A percentile compares a stretch with the other conserved stretches of the same genome.
Evolutionary conservation across 2,329 filamentous ascomycete genomes (phyloP).

Genomic region (Sarocladiaceae sp.): DNA sequence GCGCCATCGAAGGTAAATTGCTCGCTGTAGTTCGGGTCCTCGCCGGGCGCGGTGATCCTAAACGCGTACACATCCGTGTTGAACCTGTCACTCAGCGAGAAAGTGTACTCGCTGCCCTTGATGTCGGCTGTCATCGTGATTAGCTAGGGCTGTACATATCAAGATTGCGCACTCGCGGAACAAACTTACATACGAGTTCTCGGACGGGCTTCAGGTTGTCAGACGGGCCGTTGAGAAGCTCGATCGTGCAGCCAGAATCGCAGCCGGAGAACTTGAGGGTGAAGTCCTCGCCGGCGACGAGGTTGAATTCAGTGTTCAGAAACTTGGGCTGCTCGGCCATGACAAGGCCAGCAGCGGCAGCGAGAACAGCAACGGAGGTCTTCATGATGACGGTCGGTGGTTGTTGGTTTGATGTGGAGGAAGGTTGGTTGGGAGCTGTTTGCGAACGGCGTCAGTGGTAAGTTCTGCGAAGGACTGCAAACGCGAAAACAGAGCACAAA

Average conservation of each 20-base stretch:
- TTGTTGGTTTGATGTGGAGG: constrained; percentile 9
- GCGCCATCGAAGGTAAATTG: constrained; percentile 26
- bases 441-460: not conserved
- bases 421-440: not conserved
- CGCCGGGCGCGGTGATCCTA: too few species aligned
- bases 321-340: constrained; percentile 26
- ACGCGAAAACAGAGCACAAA: constrained; percentile 1
- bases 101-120: constrained; percentile 16
- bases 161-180: too few species aligned
- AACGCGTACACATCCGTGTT: constrained; percentile 28
- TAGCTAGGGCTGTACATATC: too few species aligned
- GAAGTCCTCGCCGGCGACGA: constrained; percentile 26
- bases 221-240: constrained; percentile 25
- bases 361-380: constrained; percentile 26
- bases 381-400: constrained; percentile 33
- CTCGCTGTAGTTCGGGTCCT: constrained; percentile 27
- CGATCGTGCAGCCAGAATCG: constrained; percentile 28
- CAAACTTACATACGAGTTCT: constrained; percentile 26
- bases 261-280: constrained; percentile 28
- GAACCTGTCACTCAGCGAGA: constrained; percentile 22
- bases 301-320: constrained; percentile 25
- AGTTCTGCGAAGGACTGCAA: not conserved
- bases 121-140: constrained; percentile 10
- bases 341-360: constrained; percentile 21
- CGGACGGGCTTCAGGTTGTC: constrained; percentile 24